Conservation (phyloP, 805 yeast species). For the Tetrapisispora pingtungensis region DNA sequence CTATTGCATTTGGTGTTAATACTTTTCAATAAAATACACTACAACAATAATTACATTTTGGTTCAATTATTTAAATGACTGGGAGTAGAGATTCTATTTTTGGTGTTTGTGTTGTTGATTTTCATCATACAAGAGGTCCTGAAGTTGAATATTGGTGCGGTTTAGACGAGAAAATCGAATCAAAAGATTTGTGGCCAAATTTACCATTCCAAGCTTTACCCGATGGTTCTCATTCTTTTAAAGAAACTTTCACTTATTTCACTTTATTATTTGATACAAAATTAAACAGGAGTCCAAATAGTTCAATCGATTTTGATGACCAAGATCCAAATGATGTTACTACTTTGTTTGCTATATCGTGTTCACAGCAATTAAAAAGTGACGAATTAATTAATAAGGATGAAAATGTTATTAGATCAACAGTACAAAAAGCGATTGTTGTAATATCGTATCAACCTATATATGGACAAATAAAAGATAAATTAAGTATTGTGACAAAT, state of each 20-base stretch:
- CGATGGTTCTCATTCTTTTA: constrained; percentile 89
- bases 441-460: constrained; percentile 80
- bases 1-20: too few species aligned
- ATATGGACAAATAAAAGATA: constrained; percentile 80
- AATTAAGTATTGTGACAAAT: constrained; percentile 78
- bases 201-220: constrained; percentile 93
- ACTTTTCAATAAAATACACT: too few species aligned
- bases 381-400: constrained; percentile 46
- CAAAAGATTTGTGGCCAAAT: constrained; percentile 58
- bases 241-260: constrained; percentile 87
- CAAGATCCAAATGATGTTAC: constrained; percentile 33
- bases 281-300: constrained; percentile 24
- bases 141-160: constrained; percentile 87
- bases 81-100: constrained; percentile 35
- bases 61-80: too few species aligned
- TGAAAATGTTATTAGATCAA: constrained; percentile 68
- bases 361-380: constrained; percentile 73
- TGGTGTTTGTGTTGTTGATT: constrained; percentile 84
- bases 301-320: constrained; percentile 33
- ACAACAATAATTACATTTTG: too few species aligned
- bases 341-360: constrained; percentile 90
- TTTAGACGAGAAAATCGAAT: constrained; percentile 27
- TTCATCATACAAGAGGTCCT: constrained; percentile 89
- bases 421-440: constrained; percentile 86
- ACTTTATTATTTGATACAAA: constrained; percentile 65